Base-by-base conservation (phyloP, 805 yeast species). In the Kluyveromyces nonfermentans region DNA sequence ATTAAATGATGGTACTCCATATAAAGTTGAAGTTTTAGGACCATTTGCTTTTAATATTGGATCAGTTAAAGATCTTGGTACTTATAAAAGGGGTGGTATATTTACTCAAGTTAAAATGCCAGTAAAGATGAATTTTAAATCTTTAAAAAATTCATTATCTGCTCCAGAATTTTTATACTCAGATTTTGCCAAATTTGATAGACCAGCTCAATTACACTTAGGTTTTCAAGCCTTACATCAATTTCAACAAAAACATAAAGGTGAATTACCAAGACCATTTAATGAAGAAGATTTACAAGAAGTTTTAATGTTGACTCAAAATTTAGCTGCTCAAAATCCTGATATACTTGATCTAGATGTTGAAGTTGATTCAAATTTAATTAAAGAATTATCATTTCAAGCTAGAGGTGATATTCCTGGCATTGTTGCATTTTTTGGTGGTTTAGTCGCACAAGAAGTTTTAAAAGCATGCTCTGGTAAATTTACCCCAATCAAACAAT, bases 61-160 rank as follows among this genome's bases (percentile, higher is more conserved):
- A 14, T 59, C 67, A 18, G 71, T 73, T 0, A 56, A 68, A 18
- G 73, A 77, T 44, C 70, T 77, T 46, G 95, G 89, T 18, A 63
- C 70, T 2, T 93, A 87, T 59, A 63, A 69, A 42, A 80, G 78
- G 56, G 96, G 96, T 40, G 99, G 99, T 50, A 70, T 85, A 40
- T 93, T 85, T 70, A 84, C 88, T 19, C 95, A 93, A 68, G 96
- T 90, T 39, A 89, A 89, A 68, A 78, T 84, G 56, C 97, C 98
- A 22, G 64, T 63, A 40, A 71, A 69, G 21, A 51, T 82, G 18
- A 61, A 73, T 5, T 93, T 85, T 64, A 74, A 83, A 60, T 66
- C 83, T 7, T 71, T 90, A 47, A 55, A 65, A 37, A 70, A 74
- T 35, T 95, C 86, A 58, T 66, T 93, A 50, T 60, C 65, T n/a